phyloP scores from a whole-genome alignment of 441 rosid species.

The Populus trichocarpa region DNA sequence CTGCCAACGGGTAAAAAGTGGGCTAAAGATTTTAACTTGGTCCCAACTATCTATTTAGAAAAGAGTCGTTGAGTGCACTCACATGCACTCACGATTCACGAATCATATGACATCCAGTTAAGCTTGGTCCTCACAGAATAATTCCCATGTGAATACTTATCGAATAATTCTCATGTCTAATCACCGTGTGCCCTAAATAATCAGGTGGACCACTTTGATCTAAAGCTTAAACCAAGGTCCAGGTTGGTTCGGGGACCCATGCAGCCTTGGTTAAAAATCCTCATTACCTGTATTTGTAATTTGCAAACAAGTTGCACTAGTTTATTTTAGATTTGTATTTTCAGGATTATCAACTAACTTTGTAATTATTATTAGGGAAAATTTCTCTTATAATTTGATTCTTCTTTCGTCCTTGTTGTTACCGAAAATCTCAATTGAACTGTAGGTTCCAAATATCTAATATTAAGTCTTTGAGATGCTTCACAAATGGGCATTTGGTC shows the following conservation, averaged over 20 bases:
- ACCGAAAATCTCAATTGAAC: no score
- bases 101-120: not conserved
- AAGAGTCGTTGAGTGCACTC: not conserved
- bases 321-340: no score
- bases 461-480: no score
- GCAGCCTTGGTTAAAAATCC: not conserved
- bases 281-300: not conserved
- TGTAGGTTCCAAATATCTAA: fast-evolving
- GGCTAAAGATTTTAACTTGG: not conserved
- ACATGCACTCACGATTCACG: constrained; percentile 14
- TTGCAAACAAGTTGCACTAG: not conserved
- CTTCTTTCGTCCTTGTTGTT: no score
- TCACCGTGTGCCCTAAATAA: constrained; percentile 3
- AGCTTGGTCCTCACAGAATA: not conserved
- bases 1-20: not conserved
- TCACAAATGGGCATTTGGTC: constrained; percentile 41
- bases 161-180: not conserved
- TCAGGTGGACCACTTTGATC: constrained; percentile 1
- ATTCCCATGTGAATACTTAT: not conserved
- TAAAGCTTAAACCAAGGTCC: not conserved
- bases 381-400: no score
- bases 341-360: no score
- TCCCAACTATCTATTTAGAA: not conserved
- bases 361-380: no score
- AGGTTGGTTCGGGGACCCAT: not conserved